These are phyloP conservation scores for Diplodia sapinea DNA, from an alignment of 2,329 filamentous ascomycete genomes.

Conservation along the genomic window DNA sequence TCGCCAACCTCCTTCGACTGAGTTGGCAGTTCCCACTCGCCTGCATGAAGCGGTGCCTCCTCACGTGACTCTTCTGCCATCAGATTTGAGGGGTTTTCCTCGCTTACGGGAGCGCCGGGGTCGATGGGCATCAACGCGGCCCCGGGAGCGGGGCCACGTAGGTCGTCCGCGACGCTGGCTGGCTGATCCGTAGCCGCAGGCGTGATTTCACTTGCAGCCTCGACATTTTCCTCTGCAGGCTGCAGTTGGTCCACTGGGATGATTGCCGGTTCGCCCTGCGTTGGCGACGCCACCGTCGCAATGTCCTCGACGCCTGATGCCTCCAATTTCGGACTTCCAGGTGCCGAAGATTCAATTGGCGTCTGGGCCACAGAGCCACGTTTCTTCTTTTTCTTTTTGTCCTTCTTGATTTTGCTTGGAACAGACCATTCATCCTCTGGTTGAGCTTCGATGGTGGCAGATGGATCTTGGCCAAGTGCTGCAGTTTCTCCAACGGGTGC, in stretches of 20 bases:
- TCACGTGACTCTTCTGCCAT: conserved; percentile 6
- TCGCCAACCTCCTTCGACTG: conserved; percentile 12
- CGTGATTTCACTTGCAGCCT: conserved; percentile 1
- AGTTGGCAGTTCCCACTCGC: conserved; percentile 28
- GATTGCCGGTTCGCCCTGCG: conserved; percentile 5
- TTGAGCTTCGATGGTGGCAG: background rate
- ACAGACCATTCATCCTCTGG: conserved; percentile 33
- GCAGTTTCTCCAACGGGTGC: background rate
- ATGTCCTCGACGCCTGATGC: background rate
- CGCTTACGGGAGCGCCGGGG: conserved; percentile 21
- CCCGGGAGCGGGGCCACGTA: conserved; percentile 22
- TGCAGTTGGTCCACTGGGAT: conserved; percentile 2
- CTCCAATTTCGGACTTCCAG: conserved; percentile 1
- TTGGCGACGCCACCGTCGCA: background rate
- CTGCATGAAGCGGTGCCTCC: conserved; percentile 19
- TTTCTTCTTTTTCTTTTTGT: conserved; percentile 44
- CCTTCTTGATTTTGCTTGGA: conserved; percentile 38
- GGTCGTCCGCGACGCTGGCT: conserved; percentile 7
- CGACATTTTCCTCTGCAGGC: conserved; percentile 2
- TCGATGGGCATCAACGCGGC: background rate
- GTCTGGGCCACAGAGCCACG: conserved; percentile 33
- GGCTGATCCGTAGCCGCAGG: background rate
- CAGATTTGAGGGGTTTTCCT: conserved; percentile 17
- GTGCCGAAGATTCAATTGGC: conserved; percentile 14
- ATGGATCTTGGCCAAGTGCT: background rate